Percentiles rank a stretch among this genome's conserved stretches.
phyloP scores from a whole-genome alignment of 345 rosid genomes.

The Eucalyptus cloeziana region DNA sequence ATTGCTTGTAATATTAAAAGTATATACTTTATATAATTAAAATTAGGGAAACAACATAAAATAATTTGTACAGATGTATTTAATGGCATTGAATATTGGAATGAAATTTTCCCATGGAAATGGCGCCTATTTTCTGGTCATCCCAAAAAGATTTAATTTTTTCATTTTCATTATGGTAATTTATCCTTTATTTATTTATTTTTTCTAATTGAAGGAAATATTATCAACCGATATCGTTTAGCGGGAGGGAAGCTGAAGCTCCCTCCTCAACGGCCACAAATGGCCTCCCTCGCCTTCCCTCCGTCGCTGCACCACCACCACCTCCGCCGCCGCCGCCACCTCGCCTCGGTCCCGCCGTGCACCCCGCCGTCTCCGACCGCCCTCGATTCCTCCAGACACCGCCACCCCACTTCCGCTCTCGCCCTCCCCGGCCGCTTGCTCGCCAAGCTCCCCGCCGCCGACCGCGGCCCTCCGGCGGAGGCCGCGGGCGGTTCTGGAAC shows the following conservation, averaged over 20 bases:
- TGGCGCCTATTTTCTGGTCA: not conserved
- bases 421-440: not conserved
- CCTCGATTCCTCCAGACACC: slow-evolving; percentile 5
- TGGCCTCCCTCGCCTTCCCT: slow-evolving; percentile 18
- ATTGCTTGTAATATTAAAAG: not conserved
- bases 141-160: not conserved
- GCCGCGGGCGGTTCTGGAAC: not conserved
- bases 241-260: not conserved
- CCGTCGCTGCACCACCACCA: slow-evolving; percentile 3
- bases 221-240: not conserved
- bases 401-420: not conserved
- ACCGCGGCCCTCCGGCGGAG: not conserved
- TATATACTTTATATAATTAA: not conserved
- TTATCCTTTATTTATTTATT: not conserved
- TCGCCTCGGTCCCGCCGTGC: slow-evolving; percentile 5
- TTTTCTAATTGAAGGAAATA: not conserved
- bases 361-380: slow-evolving; percentile 16
- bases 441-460: slow-evolving; percentile 12
- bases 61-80: not conserved
- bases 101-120: not conserved
- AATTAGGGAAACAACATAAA: not conserved
- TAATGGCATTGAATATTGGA: not conserved
- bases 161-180: not conserved
- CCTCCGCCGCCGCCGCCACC: not conserved
- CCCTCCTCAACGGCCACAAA: slow-evolving; percentile 34